These are phyloP conservation scores for Curvularia eragrostidis DNA, from an alignment of 2,329 filamentous ascomycete species.

Conservation along the genomic window DNA sequence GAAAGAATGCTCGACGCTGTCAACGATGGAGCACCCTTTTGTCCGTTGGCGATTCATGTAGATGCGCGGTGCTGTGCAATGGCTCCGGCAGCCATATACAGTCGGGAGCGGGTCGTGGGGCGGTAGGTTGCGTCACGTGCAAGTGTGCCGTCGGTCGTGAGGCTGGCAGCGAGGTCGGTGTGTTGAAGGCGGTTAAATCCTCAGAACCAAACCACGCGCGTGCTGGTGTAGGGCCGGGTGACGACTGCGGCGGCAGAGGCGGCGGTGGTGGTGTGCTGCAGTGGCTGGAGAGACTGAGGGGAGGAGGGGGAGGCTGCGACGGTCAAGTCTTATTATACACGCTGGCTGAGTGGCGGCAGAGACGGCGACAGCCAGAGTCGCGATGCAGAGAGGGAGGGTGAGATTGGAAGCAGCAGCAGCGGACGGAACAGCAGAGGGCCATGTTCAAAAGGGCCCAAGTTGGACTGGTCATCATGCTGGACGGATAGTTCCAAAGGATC, in stretches of 20 bases:
- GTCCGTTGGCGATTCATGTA: slow-evolving; percentile 49
- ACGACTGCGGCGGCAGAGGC: slow-evolving; percentile 11
- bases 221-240: slow-evolving; percentile 27
- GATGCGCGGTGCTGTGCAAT: slow-evolving; percentile 23
- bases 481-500: slow-evolving; percentile 22
- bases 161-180: slow-evolving; percentile 2
- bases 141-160: slow-evolving; percentile 1
- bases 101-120: slow-evolving; percentile 13
- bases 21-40: slow-evolving; percentile 43
- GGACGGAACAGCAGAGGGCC: slow-evolving; percentile 10
- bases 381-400: slow-evolving; percentile 1
- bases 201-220: slow-evolving; percentile 15
- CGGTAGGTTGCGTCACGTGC: slow-evolving; percentile 3
- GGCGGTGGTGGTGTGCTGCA: neutral
- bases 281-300: neutral
- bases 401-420: neutral
- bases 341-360: slow-evolving; percentile 10
- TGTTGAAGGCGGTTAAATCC: slow-evolving; percentile 4
- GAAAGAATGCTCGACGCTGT: slow-evolving; percentile 43
- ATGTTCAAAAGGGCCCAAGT: slow-evolving; percentile 16
- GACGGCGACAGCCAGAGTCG: neutral
- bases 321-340: slow-evolving; percentile 7
- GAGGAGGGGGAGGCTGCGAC: neutral
- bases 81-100: slow-evolving; percentile 33
- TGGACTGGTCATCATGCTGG: slow-evolving; percentile 33